Evolutionary conservation across 2,329 filamentous ascomycete species (phyloP), one percentile per base, ranked within the genome.

Genomic region (Beauveria bassiana): DNA sequence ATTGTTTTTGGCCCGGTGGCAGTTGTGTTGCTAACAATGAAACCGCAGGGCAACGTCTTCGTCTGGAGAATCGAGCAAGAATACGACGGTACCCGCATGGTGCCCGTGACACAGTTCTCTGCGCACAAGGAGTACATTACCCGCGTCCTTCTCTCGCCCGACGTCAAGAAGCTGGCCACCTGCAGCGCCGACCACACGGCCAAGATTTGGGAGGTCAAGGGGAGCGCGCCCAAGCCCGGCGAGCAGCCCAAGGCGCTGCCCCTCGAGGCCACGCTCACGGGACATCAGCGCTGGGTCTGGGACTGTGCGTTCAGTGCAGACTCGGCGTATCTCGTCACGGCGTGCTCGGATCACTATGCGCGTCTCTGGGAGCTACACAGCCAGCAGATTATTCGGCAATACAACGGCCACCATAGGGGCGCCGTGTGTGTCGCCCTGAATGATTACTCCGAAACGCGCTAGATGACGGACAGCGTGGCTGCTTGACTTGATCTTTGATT

Each of bases 241-340:
- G 75, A 77, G 59, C 59, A 55, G 40, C 74, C 80, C 9, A 84
- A 81, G 73, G 87, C 80, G 47, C 95, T 90, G 67, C 89, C 88
- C 10, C 83, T 96, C 22, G 90, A 96, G 74, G 92, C 91, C 3
- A 96, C 91, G 1, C 83, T 97, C 1, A 89, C 89, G 24, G 91
- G 90, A 60, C 93, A 97, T 75, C 93, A 97, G 76, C 87, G 93
- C 59, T 97, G 93, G 93, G 93, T 97, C 1, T 97, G 93, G 93
- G 93, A 97, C 73, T 97, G 93, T 70, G 93, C 93, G 1, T 97
- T 97, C 75, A 93, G 89, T 64, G 93, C 93, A 28, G 93, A 97
- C 72, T 93, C 88, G 40, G 93, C 93, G 0, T 97, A 97, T 70
- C 80, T 97, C 7, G 93, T 97, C 14, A 97, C 93, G 0, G 92